Base-by-base conservation (phyloP, 306 rosid species). In the Sesbania bispinosa region DNA sequence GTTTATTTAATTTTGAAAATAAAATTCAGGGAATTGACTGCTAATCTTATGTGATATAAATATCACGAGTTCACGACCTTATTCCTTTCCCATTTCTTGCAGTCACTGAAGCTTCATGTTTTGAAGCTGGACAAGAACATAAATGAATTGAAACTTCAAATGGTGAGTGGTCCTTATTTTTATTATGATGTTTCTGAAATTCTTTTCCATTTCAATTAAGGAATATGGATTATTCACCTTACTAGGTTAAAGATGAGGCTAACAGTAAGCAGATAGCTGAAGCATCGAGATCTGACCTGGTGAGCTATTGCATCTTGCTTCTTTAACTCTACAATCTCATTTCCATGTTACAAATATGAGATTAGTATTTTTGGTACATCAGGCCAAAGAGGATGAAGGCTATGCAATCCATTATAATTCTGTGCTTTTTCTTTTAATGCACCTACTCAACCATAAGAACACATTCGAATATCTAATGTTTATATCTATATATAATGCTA, bases 61-160 rank as follows among this genome's bases (percentile, higher is more conserved):
- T n/a, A n/a, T n/a, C n/a, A n/a, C n/a, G n/a, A n/a, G n/a, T n/a
- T n/a, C n/a, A n/a, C n/a, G n/a, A n/a, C n/a, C n/a, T n/a, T n/a
- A 26, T 71, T 50, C 57, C 51, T 66, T 54, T 66, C 77, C 65
- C 46, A 5, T 57, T 76, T 73, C 59, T 23, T 82, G 92, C 92
- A 94, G 98, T 83, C 98, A 15, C 71, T 94, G 86, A 94, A 94
- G 85, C 97, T 94, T 66, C 97, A 89, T 81, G 98, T 94, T 80
- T 75, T 94, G 71, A 86, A 76, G 89, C 87, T 94, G 52, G 82
- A 79, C 24, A 81, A 85, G 72, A 87, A 75, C 77, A 79, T 90
- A 71, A 81, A 87, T 27, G 90, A 85, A 50, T 83, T 94, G 83
- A 89, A 87, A 81, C 77, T 51, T 81, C 80, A 77, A 75, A 51